Percentiles rank a stretch among this genome's conserved stretches.
Evolutionary conservation across 2,329 filamentous ascomycete genomes (phyloP).

Genomic region (Paecilomyces dactylethromorphus): DNA sequence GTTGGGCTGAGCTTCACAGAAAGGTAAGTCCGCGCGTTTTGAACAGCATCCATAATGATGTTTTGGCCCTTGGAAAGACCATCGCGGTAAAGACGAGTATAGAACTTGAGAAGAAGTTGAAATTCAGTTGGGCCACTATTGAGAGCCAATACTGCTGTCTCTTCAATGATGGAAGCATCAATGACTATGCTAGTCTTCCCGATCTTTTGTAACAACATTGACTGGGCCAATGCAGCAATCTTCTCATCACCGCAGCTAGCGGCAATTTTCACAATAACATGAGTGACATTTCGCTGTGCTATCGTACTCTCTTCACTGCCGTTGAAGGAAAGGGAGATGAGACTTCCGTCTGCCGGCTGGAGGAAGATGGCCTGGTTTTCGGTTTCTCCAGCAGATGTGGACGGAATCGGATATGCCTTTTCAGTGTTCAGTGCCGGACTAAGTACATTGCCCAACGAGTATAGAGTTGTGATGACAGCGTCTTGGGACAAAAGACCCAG

Average conservation of each 20-base stretch:
- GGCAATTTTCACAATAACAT: constrained; percentile 88
- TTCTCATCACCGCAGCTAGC: constrained; percentile 76
- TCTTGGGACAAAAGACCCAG: constrained; percentile 81
- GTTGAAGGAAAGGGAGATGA: constrained; percentile 66
- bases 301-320: constrained; percentile 72
- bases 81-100: constrained; percentile 66
- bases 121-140: constrained; percentile 77
- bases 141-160: constrained; percentile 70
- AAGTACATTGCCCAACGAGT: constrained; percentile 91
- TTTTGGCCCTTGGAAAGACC: constrained; percentile 64
- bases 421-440: constrained; percentile 60
- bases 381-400: constrained; percentile 37
- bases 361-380: constrained; percentile 37
- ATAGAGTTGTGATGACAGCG: constrained; percentile 87
- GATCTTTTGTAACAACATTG: constrained; percentile 94
- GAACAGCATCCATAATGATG: constrained; percentile 65
- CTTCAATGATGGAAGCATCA: constrained; percentile 78
- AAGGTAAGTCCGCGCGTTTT: constrained; percentile 72
- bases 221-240: constrained; percentile 86
- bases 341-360: constrained; percentile 26
- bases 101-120: constrained; percentile 76
- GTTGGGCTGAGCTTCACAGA: constrained; percentile 60
- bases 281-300: constrained; percentile 83
- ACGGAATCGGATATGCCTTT: constrained; percentile 30
- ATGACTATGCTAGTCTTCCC: constrained; percentile 73